These are phyloP conservation scores for Rutstroemia sp. DNA, from an alignment of 2,329 filamentous ascomycete genomes.

Conservation along the genomic window DNA sequence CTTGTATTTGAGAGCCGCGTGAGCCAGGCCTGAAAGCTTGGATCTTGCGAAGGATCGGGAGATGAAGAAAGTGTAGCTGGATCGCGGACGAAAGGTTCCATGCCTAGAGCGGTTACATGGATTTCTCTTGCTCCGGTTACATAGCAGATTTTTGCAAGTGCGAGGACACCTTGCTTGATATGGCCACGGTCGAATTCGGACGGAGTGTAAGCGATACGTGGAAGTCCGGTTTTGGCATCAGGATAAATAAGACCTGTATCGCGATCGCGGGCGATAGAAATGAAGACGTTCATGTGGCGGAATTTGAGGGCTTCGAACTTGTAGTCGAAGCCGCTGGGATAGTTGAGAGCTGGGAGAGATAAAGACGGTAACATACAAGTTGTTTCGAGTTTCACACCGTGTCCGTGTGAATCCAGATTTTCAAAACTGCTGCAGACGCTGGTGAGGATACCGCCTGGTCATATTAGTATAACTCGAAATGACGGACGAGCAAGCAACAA, in stretches of 20 bases:
- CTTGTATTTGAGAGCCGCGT: constrained; percentile 13
- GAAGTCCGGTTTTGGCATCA: constrained; percentile 58
- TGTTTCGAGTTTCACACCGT: constrained; percentile 76
- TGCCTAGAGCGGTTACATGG: constrained; percentile 52
- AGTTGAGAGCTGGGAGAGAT: constrained; percentile 56
- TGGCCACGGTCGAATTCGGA: constrained; percentile 66
- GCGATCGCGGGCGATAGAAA: constrained; percentile 68
- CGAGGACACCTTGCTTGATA: constrained; percentile 64
- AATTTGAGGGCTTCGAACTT: constrained; percentile 66
- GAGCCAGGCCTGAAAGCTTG: constrained; percentile 56
- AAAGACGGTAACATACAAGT: constrained; percentile 65
- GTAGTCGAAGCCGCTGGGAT: constrained; percentile 60
- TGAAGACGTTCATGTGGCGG: constrained; percentile 63
- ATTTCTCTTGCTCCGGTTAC: constrained; percentile 77
- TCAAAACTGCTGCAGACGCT: constrained; percentile 70
- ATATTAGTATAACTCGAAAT: background rate
- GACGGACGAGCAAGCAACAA: background rate
- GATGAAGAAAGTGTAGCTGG: background rate
- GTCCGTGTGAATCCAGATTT: constrained; percentile 70
- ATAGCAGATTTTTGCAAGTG: constrained; percentile 69
- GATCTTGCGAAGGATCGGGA: constrained; percentile 37
- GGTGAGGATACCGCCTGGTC: constrained; percentile 61
- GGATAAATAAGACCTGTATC: constrained; percentile 68
- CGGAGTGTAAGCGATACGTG: constrained; percentile 61
- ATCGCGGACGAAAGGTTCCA: constrained; percentile 49